Evolutionary conservation across 768 basidiomycete species (phyloP).

Genomic region (Lactarius hengduanensis): DNA sequence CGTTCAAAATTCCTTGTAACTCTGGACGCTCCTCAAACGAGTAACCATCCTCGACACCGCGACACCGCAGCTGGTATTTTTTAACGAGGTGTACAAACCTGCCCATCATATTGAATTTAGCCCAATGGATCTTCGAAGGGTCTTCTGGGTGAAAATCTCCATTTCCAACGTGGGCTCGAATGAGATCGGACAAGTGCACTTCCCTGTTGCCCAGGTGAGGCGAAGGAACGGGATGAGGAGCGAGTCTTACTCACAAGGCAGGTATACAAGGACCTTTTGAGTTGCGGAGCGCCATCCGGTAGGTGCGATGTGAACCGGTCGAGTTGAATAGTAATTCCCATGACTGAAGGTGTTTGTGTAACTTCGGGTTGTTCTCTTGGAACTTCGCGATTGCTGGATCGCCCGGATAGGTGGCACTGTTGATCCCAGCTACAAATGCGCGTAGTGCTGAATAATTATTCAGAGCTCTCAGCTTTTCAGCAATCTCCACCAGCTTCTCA

Average conservation of each 20-base stretch:
- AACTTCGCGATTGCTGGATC: conserved; percentile 76
- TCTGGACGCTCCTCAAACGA: conserved; percentile 55
- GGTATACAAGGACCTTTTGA: conserved; percentile 88
- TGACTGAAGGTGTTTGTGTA: conserved; percentile 73
- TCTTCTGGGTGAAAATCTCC: conserved; percentile 66
- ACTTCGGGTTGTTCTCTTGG: conserved; percentile 61
- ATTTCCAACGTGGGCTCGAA: conserved; percentile 84
- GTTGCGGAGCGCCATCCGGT: conserved; percentile 83
- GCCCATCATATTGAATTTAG: conserved; percentile 92
- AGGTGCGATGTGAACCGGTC: conserved; percentile 81
- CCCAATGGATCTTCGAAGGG: conserved; percentile 84
- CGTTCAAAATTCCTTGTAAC: conserved; percentile 55
- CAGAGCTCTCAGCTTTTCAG: conserved; percentile 69
- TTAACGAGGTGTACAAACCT: conserved; percentile 76
- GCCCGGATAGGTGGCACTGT: conserved; percentile 74
- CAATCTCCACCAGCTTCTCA: conserved; percentile 87
- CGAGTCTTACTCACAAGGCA: conserved; percentile 52
- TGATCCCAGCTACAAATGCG: conserved; percentile 92
- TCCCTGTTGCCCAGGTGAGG: conserved; percentile 50
- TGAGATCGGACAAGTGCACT: conserved; percentile 87
- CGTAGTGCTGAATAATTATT: conserved; percentile 95
- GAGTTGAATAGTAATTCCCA: conserved; percentile 85
- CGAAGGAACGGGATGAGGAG: conserved; percentile 23
- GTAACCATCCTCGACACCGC: conserved; percentile 49
- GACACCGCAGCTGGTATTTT: conserved; percentile 76